Evolutionary conservation across 768 basidiomycete genomes (phyloP), one percentile per base, ranked within the genome.

Genomic region (Phanerodontia chrysosporium): DNA sequence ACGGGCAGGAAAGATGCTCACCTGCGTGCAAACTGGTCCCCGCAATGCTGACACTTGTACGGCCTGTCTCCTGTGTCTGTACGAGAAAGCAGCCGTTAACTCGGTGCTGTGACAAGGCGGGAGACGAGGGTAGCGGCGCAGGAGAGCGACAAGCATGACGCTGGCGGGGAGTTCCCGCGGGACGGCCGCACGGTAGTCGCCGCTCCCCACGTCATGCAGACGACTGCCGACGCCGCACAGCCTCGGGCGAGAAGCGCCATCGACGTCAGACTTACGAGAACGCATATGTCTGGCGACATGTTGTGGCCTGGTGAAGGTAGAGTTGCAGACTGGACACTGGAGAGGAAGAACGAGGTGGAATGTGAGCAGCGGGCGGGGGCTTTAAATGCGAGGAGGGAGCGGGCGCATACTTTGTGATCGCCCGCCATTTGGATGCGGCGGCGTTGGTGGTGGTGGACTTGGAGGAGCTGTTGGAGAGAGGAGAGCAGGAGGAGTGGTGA

Each of bases 281-380:
- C 91, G 85, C 90, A 93, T 92, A 73, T 92, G 92, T 51, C 91
- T 76, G 0, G 90, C 89, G 49, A 94, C 92, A 83, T 94, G 91
- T 67, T 93, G 91, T 28, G 91, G 91, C 54, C 91, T 81, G 24
- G 92, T 94, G 64, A 94, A 94, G 0, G 90, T 92, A 0, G 92
- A 88, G 62, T 88, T 83, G 71, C 91, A 94, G 13, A 93, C 90
- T 18, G 91, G 86, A 70, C 92, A 93, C 72, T 87, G 64, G 49
- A 35, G 32, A 45, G 45, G 9, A 45, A 24, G 39, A 32, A 28
- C 28, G 58, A 49, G 22, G 44, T 22, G 51, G 25, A 39, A 10
- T 35, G 58, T 54, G 65, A 59, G 64, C 55, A 36, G 58, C 59
- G 46, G 27, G 25, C 10, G 49, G 45, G 28, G 24, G 44, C 49